Evolutionary conservation across 23 red algal genomes (phyloP), one percentile per base, ranked within the genome.

Genomic region (Gracilaria caudata): DNA sequence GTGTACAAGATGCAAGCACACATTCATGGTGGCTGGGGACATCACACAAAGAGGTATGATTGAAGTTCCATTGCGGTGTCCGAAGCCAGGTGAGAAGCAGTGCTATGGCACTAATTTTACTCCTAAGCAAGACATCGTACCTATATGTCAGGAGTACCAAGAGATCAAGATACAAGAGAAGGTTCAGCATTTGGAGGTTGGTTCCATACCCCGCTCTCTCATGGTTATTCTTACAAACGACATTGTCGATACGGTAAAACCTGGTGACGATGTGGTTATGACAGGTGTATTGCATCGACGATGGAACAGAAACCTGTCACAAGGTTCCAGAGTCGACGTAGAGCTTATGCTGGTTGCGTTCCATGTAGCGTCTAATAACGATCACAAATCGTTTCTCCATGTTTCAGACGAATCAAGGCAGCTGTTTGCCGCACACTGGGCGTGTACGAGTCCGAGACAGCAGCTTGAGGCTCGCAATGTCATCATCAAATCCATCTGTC

Each of bases 241-340:
- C 17, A 80, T 99, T 24, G 92, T 89, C 35, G 97, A 95, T 43
- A 87, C 82, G 17, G 93, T 87, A 77, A 99, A 99, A 47, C 87
- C 97, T 14, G 97, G 97, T 29, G 97, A 99, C 79, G 97, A 99
- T 34, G 89, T 94, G 41, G 87, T 94, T 38, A 86, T 99, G 8
- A 54, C 58, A 20, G 88, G 88, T 6, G 81, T 94, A 20, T 83
- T 98, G 51, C 86, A 92, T 60, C 74, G 92, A 12, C 87, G 92
- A 32, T 98, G 96, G 96, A 80, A 92, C 37, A 71, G 72, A 28
- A 83, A 83, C 43, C 68, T 86, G 20, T 21, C 64, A 41, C 80
- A 77, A 8, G 87, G 68, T 73, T 19, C 77, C 8, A 76, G 97
- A 57, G 87, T 83, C 44, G 97, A 95, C 72, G 79, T 99, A 5